Base-by-base conservation (phyloP, 495 filamentous ascomycete genomes). In the Penicilliopsis zonata region DNA sequence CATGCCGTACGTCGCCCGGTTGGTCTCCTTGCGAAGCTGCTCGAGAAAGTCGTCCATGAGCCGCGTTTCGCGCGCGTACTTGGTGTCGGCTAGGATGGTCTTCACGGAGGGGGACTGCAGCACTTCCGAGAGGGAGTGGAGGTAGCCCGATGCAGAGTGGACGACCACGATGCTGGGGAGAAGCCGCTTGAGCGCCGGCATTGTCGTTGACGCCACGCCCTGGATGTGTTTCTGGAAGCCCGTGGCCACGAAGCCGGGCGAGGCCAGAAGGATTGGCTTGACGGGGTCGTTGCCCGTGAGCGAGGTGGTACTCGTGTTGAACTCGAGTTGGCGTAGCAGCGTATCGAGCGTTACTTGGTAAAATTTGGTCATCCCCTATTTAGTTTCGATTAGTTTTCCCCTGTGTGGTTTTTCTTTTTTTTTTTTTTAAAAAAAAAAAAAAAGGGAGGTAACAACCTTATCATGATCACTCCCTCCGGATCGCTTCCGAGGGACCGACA, bases 1-100 rank as follows among this genome's bases (percentile, higher is more conserved):
- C 2, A 78, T 77, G 3, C 90, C 90, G 53, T 98, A 98, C 67
- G 88, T 94, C 10, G 92, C 92, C 28, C 80, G 67, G 13, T 81
- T 82, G 36, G 94, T 88, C 35, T 98, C 87, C 41, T 78, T 82
- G 16, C 83, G 74, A 15, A 98, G 50, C 32, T 82, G 65, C 5
- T 77, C 68, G 46, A 80, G 72, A 55, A 98, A 88, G 33, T 76
- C 70, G 43, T 96, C 86, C 78, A 98, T 86, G 37, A 88, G 60
- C 24, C 57, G 69, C 2, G 86, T 85, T 52, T 96, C 90, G 16
- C 74, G 71, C 1, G 82, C 83, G 47, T 85, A 94, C 41, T 84
- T 85, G 20, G 85, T 90, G 47, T 94, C 76, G 14, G 75, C 71
- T 37, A 98, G 69, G 20, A 78, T 76, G 0, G 69, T 67, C 30